Evolutionary conservation across 768 basidiomycete genomes (phyloP), one percentile per base, ranked within the genome.

Genomic region (Rhodotorula sphaerocarpa): DNA sequence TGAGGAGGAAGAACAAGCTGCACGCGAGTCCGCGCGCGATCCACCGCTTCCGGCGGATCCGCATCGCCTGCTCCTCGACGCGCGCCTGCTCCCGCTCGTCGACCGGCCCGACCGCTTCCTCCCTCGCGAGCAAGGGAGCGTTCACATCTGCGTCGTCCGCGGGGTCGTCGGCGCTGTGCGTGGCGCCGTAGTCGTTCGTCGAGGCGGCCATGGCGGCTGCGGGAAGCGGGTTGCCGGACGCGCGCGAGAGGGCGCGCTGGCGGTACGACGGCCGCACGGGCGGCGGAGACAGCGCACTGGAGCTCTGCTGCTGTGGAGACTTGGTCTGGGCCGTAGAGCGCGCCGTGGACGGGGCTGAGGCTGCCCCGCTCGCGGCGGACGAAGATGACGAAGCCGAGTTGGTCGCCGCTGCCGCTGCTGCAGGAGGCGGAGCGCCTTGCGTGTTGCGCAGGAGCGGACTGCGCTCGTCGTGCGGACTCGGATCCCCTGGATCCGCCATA

Each of bases 221-320:
- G 2, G 63, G 55, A 30, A 65, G 43, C 3, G 59, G 59, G 50
- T 66, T 61, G 12, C 58, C 61, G 1, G 57, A 67, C 14, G 61
- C 59, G 3, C 57, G 50, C 10, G 61, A 63, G 54, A 67, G 61
- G 25, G 57, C 57, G n/a, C 66, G 61, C 46, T 67, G 57, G 20
- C 66, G 48, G 46, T 67, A 67, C 10, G 48, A 55, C 0, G 66
- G 58, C 3, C 61, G 48, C 7, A 36, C 14, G 25, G 54, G 39
- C 1, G 55, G 44, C n/a, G n/a, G n/a, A n/a, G n/a, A n/a, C n/a
- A n/a, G n/a, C n/a, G n/a, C n/a, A n/a, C n/a, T n/a, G n/a, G n/a
- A n/a, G n/a, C n/a, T n/a, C n/a, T n/a, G n/a, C n/a, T n/a, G n/a
- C n/a, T n/a, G n/a, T n/a, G n/a, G n/a, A n/a, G n/a, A n/a, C n/a